phyloP scores from a whole-genome alignment of 345 rosid genomes.

The Salix purpurea region DNA sequence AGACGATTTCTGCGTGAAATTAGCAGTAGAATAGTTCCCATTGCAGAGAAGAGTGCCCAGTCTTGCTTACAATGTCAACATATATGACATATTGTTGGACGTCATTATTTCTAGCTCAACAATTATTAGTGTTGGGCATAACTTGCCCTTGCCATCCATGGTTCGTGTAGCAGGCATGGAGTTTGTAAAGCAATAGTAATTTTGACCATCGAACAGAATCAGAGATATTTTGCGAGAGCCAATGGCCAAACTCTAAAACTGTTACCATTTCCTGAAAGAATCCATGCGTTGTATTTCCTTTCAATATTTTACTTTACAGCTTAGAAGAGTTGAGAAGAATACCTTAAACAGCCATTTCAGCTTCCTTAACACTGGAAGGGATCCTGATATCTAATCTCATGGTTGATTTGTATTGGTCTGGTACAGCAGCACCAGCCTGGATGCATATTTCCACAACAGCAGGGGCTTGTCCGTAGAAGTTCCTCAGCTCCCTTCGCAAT shows the following conservation, averaged over 20 bases:
- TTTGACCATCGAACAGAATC: background rate
- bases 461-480: conserved; percentile 88
- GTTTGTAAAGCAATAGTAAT: background rate
- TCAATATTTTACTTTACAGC: conserved; percentile 4
- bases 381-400: conserved; percentile 96
- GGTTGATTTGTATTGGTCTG: conserved; percentile 75
- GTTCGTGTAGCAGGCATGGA: no score
- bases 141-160: no score
- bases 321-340: background rate
- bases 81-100: no score
- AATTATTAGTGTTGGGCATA: no score
- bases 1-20: background rate
- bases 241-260: background rate
- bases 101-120: no score
- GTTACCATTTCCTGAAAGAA: background rate
- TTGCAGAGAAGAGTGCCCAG: no score
- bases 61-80: no score
- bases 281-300: background rate
- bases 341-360: conserved; percentile 88
- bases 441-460: conserved; percentile 81
- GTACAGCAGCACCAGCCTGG: conserved; percentile 75
- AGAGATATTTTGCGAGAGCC: background rate
- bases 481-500: conserved; percentile 59
- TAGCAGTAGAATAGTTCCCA: background rate
- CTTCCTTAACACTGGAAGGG: conserved; percentile 63